Evolutionary conservation across 2,329 filamentous ascomycete genomes (phyloP).

Genomic region (Ophiostoma ulmi): DNA sequence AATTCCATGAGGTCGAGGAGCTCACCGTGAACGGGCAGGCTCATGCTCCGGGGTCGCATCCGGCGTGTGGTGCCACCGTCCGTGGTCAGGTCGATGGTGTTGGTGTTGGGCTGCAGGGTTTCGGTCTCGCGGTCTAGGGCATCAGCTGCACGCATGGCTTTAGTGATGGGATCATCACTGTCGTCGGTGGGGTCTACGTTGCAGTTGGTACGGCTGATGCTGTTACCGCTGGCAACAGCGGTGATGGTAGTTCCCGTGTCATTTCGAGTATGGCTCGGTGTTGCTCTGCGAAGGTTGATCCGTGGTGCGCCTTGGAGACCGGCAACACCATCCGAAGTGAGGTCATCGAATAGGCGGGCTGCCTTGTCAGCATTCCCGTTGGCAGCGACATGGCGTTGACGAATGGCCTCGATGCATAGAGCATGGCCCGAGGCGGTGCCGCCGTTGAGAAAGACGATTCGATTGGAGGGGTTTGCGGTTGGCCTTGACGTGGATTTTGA

Average conservation of each 20-base stretch:
- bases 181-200: constrained; percentile 3
- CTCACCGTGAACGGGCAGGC: constrained; percentile 42
- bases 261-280: not conserved
- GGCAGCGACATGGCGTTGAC: constrained; percentile 42
- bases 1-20: constrained; percentile 17
- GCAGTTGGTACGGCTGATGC: not conserved
- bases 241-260: no score
- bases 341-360: constrained; percentile 46
- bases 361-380: constrained; percentile 47
- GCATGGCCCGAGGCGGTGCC: constrained; percentile 52
- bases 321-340: constrained; percentile 47
- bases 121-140: constrained; percentile 44
- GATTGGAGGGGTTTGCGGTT: not conserved
- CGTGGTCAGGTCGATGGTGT: constrained; percentile 45
- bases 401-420: constrained; percentile 51
- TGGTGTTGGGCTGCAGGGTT: constrained; percentile 45
- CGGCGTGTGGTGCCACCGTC: constrained; percentile 18
- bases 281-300: not conserved
- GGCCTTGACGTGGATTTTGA: not conserved
- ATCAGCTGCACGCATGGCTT: constrained; percentile 56
- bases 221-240: not conserved
- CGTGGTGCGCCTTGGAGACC: constrained; percentile 32
- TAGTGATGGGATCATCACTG: constrained; percentile 44
- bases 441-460: constrained; percentile 56
- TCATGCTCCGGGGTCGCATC: constrained; percentile 44